Conservation (phyloP, 306 rosid species). For the Alnus glutinosa region DNA sequence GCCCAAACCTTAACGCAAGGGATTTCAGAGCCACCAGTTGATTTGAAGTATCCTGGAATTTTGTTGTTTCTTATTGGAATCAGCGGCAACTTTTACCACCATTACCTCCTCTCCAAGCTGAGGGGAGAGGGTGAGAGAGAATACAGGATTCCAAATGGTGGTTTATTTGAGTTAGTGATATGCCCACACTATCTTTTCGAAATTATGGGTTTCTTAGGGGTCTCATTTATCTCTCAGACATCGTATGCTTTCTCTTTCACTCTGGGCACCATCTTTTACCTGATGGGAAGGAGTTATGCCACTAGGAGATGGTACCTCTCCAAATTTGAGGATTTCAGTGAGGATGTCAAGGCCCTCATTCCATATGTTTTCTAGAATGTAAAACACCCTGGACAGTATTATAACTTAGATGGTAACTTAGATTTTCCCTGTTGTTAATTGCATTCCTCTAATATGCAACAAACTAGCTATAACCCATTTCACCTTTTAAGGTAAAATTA, state of each 20-base stretch:
- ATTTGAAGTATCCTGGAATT: constrained; percentile 52
- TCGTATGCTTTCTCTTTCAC: too few relatives aligned
- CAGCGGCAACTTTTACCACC: constrained; percentile 78
- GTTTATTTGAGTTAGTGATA: constrained; percentile 57
- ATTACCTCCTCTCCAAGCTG: constrained; percentile 55
- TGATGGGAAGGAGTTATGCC: constrained; percentile 66
- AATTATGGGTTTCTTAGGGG: constrained; percentile 53
- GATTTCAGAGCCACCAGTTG: constrained; percentile 54
- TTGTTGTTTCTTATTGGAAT: constrained; percentile 52
- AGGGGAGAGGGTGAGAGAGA: constrained; percentile 25
- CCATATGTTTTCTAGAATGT: constrained; percentile 54
- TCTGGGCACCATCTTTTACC: constrained; percentile 31
- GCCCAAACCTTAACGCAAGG: constrained; percentile 56
- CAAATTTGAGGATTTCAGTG: constrained; percentile 74
- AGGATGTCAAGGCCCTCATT: constrained; percentile 59
- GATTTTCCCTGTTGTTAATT: too few relatives aligned
- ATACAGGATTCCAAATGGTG: constrained; percentile 37
- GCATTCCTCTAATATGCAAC: too few relatives aligned
- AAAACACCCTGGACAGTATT: not conserved
- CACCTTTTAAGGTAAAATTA: too few relatives aligned
- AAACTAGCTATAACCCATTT: too few relatives aligned
- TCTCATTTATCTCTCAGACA: constrained; percentile 39
- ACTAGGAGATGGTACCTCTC: constrained; percentile 73
- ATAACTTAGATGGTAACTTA: too few relatives aligned
- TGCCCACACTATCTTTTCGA: constrained; percentile 81